Conservation (phyloP, 176 grass and related monocot species). For the Eremochloa ophiuroides region DNA sequence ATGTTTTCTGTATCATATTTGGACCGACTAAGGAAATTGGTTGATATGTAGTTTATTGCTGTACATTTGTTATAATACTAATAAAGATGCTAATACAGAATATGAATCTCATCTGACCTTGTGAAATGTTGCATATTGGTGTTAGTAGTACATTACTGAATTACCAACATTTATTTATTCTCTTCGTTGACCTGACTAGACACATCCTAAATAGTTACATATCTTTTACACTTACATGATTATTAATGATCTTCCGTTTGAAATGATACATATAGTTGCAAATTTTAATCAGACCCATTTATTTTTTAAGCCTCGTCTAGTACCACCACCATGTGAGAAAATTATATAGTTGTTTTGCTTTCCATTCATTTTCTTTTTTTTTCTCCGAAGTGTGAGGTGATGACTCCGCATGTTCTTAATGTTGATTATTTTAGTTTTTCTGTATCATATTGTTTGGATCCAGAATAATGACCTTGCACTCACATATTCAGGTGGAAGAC, state of each 20-base stretch:
- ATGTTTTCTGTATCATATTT: background rate
- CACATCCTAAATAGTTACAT: background rate
- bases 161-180: background rate
- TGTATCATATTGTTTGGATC: background rate
- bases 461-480: background rate
- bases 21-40: background rate
- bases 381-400: background rate
- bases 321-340: background rate
- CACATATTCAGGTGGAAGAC: conserved; percentile 64
- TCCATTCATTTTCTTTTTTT: background rate
- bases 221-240: background rate
- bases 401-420: background rate
- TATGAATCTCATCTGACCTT: background rate
- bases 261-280: background rate
- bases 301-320: background rate
- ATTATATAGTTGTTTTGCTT: conserved; percentile 1
- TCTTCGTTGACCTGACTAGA: background rate
- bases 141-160: background rate
- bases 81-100: too few species aligned
- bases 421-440: background rate
- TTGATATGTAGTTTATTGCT: background rate
- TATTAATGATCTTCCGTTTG: background rate
- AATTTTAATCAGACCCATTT: background rate
- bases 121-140: background rate
- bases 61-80: background rate